A percentile compares a stretch with the other conserved stretches of the same genome.
Conservation (phyloP, 2,329 filamentous ascomycete species). For the Fusarium sp. region DNA sequence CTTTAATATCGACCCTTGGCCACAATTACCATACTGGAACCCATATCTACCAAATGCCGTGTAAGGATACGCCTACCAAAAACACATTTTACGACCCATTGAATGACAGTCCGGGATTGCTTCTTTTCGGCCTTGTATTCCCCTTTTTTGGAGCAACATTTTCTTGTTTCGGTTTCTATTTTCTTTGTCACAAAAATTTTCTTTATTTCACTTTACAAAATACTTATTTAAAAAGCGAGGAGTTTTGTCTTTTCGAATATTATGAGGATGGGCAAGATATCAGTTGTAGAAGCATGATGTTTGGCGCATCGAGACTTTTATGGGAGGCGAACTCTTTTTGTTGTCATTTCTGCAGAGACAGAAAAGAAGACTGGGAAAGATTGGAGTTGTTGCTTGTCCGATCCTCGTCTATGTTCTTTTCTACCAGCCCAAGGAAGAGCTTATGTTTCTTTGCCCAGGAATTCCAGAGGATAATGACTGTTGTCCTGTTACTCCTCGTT, state of each 20-base stretch:
- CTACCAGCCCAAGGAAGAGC: slow-evolving; percentile 4
- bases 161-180: slow-evolving; percentile 11
- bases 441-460: slow-evolving; percentile 9
- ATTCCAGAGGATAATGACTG: slow-evolving; percentile 14
- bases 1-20: slow-evolving; percentile 38
- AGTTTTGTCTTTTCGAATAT: slow-evolving; percentile 43
- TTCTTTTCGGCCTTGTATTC: slow-evolving; percentile 35
- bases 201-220: slow-evolving; percentile 14
- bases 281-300: slow-evolving; percentile 44
- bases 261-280: slow-evolving; percentile 42
- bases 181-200: slow-evolving; percentile 28
- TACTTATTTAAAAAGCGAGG: slow-evolving; percentile 41
- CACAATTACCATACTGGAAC: slow-evolving; percentile 15
- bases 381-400: slow-evolving; percentile 30
- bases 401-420: slow-evolving; percentile 10
- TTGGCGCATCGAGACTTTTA: slow-evolving; percentile 40
- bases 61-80: slow-evolving; percentile 37
- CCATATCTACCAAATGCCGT: slow-evolving; percentile 21
- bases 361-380: slow-evolving; percentile 27
- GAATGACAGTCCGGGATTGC: slow-evolving; percentile 42
- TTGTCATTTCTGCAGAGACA: slow-evolving; percentile 28
- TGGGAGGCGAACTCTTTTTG: slow-evolving; percentile 14
- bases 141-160: slow-evolving; percentile 25
- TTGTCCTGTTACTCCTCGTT: slow-evolving; percentile 16
- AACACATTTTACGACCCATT: slow-evolving; percentile 37